Percentiles rank a stretch among this genome's conserved stretches.
phyloP scores from a whole-genome alignment of 345 rosid genomes.

The Syzygium aqueum region DNA sequence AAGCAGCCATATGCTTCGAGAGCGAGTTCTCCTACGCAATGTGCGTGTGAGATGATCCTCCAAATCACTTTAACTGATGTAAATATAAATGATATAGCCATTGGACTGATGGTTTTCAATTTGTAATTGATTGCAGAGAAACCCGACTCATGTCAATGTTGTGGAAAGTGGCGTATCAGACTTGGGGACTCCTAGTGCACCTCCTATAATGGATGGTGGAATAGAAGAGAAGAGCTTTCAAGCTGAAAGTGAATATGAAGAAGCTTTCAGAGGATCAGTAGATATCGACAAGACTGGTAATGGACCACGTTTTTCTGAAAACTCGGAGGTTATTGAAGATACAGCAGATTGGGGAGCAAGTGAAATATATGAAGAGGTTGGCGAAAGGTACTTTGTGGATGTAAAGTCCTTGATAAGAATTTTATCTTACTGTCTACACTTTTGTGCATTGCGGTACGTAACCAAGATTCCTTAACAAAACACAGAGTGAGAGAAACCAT shows the following conservation, averaged over 20 bases:
- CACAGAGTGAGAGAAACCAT: constrained; percentile 24
- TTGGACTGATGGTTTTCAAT: neutral
- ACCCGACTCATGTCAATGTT: neutral
- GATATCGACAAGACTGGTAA: constrained; percentile 20
- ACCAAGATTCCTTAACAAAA: neutral
- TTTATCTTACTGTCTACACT: neutral
- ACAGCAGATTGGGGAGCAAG: constrained; percentile 11
- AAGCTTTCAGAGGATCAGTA: neutral
- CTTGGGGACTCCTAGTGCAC: constrained; percentile 91
- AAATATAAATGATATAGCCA: neutral
- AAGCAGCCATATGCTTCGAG: constrained; percentile 28
- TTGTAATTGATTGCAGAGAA: neutral
- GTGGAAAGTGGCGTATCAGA: neutral
- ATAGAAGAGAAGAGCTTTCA: constrained; percentile 28
- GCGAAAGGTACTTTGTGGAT: constrained; percentile 37
- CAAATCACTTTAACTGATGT: neutral
- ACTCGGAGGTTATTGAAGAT: constrained; percentile 17
- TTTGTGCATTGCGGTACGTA: neutral
- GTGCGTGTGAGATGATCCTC: constrained; percentile 18
- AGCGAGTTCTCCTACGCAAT: constrained; percentile 36
- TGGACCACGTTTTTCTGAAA: constrained; percentile 17
- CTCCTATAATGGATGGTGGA: constrained; percentile 58
- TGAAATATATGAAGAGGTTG: constrained; percentile 12
- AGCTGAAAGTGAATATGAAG: constrained; percentile 15
- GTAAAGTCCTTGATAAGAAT: neutral